phyloP scores from a whole-genome alignment of 345 rosid genomes.

The Kernera saxatilis region DNA sequence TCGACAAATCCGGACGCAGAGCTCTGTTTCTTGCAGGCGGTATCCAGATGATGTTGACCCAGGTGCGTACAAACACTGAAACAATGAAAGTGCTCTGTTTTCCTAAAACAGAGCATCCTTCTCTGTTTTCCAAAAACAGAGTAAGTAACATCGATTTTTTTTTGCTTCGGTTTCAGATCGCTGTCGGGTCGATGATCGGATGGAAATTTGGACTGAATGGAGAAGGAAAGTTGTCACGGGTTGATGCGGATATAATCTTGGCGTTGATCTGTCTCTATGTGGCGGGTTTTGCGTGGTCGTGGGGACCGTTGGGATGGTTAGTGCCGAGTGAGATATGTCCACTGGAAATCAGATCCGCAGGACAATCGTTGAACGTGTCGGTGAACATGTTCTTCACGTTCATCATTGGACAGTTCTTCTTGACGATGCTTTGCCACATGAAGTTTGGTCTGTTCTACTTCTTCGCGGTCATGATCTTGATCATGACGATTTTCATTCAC shows the following conservation, averaged over 20 bases:
- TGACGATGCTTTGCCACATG: constrained; percentile 38
- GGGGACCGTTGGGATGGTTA: constrained; percentile 41
- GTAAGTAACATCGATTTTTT: background rate
- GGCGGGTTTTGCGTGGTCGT: constrained; percentile 34
- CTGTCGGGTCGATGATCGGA: constrained; percentile 23
- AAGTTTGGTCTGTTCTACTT: constrained; percentile 36
- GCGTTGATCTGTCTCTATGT: constrained; percentile 29
- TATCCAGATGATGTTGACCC: constrained; percentile 32
- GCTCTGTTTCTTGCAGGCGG: constrained; percentile 35
- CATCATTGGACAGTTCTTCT: constrained; percentile 33
- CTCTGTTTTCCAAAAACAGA: background rate
- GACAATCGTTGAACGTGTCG: constrained; percentile 23
- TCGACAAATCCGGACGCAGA: constrained; percentile 37
- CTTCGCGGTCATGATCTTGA: constrained; percentile 24
- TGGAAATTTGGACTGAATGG: constrained; percentile 30
- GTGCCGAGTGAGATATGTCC: constrained; percentile 38
- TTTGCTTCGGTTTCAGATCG: constrained; percentile 9
- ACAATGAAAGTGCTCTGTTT: background rate
- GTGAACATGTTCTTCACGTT: constrained; percentile 42
- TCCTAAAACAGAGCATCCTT: background rate
- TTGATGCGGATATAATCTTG: constrained; percentile 15
- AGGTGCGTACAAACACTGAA: constrained; percentile 19
- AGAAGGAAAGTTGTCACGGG: background rate
- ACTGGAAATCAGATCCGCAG: constrained; percentile 31
- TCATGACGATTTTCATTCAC: constrained; percentile 35